Base-by-base conservation (phyloP, 306 rosid genomes). In the Leucaena leucocephala region DNA sequence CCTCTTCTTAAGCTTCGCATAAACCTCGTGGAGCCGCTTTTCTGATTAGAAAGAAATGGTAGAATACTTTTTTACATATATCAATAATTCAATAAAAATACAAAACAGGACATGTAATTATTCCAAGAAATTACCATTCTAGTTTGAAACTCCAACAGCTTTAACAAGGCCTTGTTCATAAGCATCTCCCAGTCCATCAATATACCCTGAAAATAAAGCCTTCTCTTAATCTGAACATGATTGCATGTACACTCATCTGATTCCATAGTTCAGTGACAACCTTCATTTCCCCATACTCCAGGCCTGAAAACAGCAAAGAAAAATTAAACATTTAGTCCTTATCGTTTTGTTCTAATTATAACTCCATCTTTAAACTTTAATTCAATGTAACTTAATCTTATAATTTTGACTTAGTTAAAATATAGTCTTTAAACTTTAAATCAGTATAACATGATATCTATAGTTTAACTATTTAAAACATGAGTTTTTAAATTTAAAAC, bases 281-380 rank as follows among this genome's bases (percentile, higher is more conserved):
- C 98, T 91, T 95, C 96, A 84, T 95, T 95, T 90, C 94, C 97
- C 98, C 93, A 95, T 57, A 95, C 27, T 84, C 97, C 98, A 46
- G 98, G 98, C 98, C 97, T n/a, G n/a, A n/a, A n/a, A n/a, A n/a
- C n/a, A n/a, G n/a, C n/a, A n/a, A n/a, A n/a, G n/a, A n/a, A n/a
- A n/a, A n/a, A n/a, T n/a, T n/a, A n/a, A n/a, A n/a, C n/a, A n/a
- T n/a, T n/a, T n/a, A n/a, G n/a, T n/a, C n/a, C n/a, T n/a, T n/a
- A n/a, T n/a, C n/a, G n/a, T n/a, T n/a, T n/a, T n/a, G n/a, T n/a
- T n/a, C n/a, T n/a, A n/a, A n/a, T n/a, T n/a, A n/a, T n/a, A n/a
- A n/a, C n/a, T n/a, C n/a, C n/a, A n/a, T n/a, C n/a, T n/a, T n/a
- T n/a, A n/a, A n/a, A n/a, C n/a, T n/a, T n/a, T n/a, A n/a, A n/a